Evolutionary conservation across 2,329 filamentous ascomycete species (phyloP).

Genomic region (Aspergillus floridensis): DNA sequence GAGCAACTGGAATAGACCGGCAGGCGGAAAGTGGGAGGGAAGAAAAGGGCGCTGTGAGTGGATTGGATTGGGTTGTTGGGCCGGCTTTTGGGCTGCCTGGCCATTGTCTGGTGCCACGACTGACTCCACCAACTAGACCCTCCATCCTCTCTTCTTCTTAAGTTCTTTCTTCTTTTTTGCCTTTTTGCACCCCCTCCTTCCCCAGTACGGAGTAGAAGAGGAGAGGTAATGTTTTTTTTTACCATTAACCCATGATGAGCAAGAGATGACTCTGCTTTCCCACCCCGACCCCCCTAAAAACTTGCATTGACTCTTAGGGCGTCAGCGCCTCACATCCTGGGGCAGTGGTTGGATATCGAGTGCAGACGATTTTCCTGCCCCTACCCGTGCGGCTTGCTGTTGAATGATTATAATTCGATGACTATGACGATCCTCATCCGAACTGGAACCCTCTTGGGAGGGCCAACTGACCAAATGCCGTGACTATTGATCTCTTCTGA

Average conservation of each 20-base stretch:
- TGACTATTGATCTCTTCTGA: background rate
- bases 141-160: background rate
- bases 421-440: background rate
- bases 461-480: background rate
- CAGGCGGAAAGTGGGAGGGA: slow-evolving; percentile 19
- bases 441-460: background rate
- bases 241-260: slow-evolving; percentile 19
- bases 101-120: slow-evolving; percentile 42
- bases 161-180: no score
- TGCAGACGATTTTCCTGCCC: slow-evolving; percentile 17
- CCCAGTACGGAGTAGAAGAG: background rate
- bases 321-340: slow-evolving; percentile 17
- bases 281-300: slow-evolving; percentile 12
- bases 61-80: slow-evolving; percentile 34
- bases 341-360: slow-evolving; percentile 4
- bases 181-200: background rate
- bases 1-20: slow-evolving; percentile 9
- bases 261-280: slow-evolving; percentile 14
- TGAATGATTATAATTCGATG: background rate
- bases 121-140: slow-evolving; percentile 28
- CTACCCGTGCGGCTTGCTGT: slow-evolving; percentile 17
- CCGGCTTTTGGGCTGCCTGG: slow-evolving; percentile 36
- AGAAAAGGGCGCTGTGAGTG: slow-evolving; percentile 11
- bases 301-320: slow-evolving; percentile 32
- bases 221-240: no score